Percentiles rank a stretch among this genome's conserved stretches.
Evolutionary conservation across 179 eudicot species (phyloP).

Genomic region (Carnegiea gigantea): DNA sequence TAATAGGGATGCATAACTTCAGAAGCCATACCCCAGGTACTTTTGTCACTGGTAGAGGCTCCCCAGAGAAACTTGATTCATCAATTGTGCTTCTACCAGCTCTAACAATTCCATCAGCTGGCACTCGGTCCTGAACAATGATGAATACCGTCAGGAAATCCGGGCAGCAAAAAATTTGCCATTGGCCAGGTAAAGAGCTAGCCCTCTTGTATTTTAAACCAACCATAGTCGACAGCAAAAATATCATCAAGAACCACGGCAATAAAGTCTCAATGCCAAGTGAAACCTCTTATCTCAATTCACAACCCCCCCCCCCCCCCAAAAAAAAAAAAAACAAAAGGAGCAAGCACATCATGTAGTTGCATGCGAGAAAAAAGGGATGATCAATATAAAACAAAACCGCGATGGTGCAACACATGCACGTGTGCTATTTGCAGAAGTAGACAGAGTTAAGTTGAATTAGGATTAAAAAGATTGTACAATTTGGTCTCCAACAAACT

Average conservation of each 20-base stretch:
- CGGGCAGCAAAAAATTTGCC: background rate
- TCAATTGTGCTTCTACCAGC: constrained; percentile 98
- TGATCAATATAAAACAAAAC: background rate
- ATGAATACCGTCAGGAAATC: constrained; percentile 19
- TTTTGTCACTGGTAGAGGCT: constrained; percentile 97
- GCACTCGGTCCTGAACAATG: constrained; percentile 80
- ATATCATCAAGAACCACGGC: constrained; percentile 6
- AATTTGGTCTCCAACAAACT: background rate
- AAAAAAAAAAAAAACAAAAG: background rate
- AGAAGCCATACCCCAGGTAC: constrained; percentile 68
- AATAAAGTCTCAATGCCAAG: background rate
- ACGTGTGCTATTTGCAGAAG: background rate
- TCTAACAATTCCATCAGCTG: constrained; percentile 92
- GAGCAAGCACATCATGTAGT: background rate
- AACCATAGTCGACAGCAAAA: background rate
- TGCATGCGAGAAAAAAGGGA: background rate
- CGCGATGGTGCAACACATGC: background rate
- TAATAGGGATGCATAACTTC: constrained; percentile 6
- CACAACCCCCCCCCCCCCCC: no score
- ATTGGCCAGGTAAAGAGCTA: background rate
- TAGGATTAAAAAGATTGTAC: no score
- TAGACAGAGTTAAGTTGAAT: no score
- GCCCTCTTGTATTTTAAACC: background rate
- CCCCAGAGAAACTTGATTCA: constrained; percentile 98
- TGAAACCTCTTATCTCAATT: constrained; percentile 10